These are phyloP conservation scores for Vachellia pachyceras DNA, from an alignment of 306 rosid species.

Conservation along the genomic window DNA sequence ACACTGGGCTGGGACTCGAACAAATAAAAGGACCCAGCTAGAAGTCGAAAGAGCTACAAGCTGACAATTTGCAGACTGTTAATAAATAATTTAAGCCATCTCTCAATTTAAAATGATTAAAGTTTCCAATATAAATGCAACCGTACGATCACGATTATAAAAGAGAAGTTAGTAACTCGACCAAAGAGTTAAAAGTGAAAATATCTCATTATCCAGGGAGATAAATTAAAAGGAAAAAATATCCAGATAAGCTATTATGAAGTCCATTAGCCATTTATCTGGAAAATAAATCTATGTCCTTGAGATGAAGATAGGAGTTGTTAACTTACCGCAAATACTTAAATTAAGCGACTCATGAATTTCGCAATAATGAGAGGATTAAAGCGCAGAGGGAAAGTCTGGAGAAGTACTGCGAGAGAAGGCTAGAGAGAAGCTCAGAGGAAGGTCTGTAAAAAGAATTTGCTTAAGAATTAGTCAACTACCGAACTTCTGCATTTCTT, in stretches of 20 bases:
- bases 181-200: no score
- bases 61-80: no score
- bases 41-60: neutral
- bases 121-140: neutral
- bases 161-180: no score
- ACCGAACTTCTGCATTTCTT: neutral
- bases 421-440: neutral
- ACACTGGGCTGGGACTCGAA: neutral
- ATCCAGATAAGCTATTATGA: neutral
- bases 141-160: neutral
- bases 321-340: neutral
- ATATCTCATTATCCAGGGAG: neutral
- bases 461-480: neutral
- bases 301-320: neutral
- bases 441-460: neutral
- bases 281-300: neutral
- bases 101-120: neutral
- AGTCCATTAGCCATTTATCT: neutral
- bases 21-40: neutral
- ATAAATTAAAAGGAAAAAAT: neutral
- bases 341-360: neutral
- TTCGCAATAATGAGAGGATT: neutral
- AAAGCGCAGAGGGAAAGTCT: neutral
- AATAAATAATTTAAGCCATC: neutral
- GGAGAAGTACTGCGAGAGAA: neutral